phyloP scores from a whole-genome alignment of 192 early-diverging fungal genomes.

The Paraglomus occultum region DNA sequence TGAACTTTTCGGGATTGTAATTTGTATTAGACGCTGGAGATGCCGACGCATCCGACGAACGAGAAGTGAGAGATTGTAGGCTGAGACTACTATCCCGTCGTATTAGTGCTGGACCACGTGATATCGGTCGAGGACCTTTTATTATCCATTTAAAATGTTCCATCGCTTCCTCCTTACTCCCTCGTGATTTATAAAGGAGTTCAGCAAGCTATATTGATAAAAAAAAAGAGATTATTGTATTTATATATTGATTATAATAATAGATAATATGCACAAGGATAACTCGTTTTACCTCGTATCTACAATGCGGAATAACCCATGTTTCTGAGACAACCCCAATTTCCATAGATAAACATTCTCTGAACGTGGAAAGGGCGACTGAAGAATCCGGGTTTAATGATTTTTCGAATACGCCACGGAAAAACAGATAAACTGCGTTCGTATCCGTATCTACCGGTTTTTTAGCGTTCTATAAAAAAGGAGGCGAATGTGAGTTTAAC shows the following conservation, averaged over 20 bases:
- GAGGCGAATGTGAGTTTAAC: background rate
- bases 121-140: slow-evolving; percentile 38
- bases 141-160: slow-evolving; percentile 47
- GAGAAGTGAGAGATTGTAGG: slow-evolving; percentile 2
- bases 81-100: slow-evolving; percentile 25
- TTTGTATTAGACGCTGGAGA: slow-evolving; percentile 6
- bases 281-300: slow-evolving; percentile 37
- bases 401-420: slow-evolving; percentile 41
- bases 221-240: background rate
- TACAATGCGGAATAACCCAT: slow-evolving; percentile 44
- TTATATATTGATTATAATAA: background rate
- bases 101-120: slow-evolving; percentile 3
- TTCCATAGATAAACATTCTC: slow-evolving; percentile 40
- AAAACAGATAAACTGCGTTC: slow-evolving; percentile 37
- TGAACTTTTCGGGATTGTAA: slow-evolving; percentile 32
- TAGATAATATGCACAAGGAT: background rate
- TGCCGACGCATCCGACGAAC: background rate
- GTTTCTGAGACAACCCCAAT: slow-evolving; percentile 36
- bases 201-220: slow-evolving; percentile 35
- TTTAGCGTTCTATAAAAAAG: slow-evolving; percentile 28
- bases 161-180: slow-evolving; percentile 37
- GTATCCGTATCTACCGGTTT: slow-evolving; percentile 33
- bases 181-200: slow-evolving; percentile 38
- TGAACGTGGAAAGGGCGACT: slow-evolving; percentile 38
- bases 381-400: slow-evolving; percentile 36